Evolutionary conservation across 805 yeast genomes (phyloP).

Genomic region (Millerozyma acaciae): DNA sequence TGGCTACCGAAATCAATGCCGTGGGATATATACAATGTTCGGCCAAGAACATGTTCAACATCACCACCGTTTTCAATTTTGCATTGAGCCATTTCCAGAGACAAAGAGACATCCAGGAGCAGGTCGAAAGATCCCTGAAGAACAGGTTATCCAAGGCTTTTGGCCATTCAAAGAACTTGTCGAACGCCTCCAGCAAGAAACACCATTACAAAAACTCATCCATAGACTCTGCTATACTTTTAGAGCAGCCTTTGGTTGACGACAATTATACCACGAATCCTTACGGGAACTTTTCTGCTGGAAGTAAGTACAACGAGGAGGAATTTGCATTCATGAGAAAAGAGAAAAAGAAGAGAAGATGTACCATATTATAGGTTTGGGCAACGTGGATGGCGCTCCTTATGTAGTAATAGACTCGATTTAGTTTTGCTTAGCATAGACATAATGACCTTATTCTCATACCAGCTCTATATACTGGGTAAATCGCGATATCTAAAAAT

Average conservation of each 20-base stretch:
- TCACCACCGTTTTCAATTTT: slow-evolving; percentile 62
- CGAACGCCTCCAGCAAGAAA: slow-evolving; percentile 19
- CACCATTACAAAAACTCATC: slow-evolving; percentile 38
- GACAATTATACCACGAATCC: slow-evolving; percentile 34
- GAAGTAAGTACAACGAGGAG: slow-evolving; percentile 30
- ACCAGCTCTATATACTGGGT: too few species aligned
- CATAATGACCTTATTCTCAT: too few species aligned
- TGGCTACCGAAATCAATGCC: slow-evolving; percentile 64
- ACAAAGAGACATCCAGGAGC: slow-evolving; percentile 32
- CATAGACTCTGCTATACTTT: slow-evolving; percentile 31
- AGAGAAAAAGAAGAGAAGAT: slow-evolving; percentile 26
- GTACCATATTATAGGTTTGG: slow-evolving; percentile 27
- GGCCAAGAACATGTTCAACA: slow-evolving; percentile 64
- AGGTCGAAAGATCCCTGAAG: slow-evolving; percentile 28
- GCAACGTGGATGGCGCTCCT: too few species aligned
- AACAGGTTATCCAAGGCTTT: slow-evolving; percentile 34
- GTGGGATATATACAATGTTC: slow-evolving; percentile 75
- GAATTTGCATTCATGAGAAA: slow-evolving; percentile 40
- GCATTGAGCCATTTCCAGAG: slow-evolving; percentile 48
- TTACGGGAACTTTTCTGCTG: slow-evolving; percentile 23
- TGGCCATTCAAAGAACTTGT: slow-evolving; percentile 26
- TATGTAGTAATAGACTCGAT: too few species aligned
- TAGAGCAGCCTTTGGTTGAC: slow-evolving; percentile 40
- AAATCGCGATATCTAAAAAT: too few species aligned
- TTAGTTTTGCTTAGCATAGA: too few species aligned